Percentiles rank a stretch among this genome's conserved stretches.
These are phyloP conservation scores for Vaccinium corymbosum DNA, from an alignment of 148 eudicot genomes.

Conservation along the genomic window DNA sequence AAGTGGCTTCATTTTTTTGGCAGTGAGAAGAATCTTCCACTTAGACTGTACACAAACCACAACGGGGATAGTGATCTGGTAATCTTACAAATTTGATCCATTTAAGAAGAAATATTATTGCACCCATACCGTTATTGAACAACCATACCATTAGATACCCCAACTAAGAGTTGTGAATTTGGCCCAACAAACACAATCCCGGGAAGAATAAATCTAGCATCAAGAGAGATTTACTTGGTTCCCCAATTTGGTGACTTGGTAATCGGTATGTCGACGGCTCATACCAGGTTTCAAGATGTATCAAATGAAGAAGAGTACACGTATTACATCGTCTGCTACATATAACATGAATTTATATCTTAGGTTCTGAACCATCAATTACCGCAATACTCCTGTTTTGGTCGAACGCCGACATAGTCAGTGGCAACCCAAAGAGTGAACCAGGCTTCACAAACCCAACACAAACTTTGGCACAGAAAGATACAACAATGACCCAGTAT, in stretches of 20 bases:
- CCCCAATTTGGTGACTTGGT: neutral
- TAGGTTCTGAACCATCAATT: neutral
- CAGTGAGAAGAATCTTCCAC: neutral
- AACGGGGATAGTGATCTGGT: no score
- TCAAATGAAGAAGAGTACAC: neutral
- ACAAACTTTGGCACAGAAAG: neutral
- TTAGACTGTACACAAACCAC: neutral
- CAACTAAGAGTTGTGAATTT: neutral
- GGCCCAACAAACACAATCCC: neutral
- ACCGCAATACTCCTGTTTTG: neutral
- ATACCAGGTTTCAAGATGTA: neutral
- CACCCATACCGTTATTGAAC: neutral
- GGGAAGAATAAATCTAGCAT: neutral
- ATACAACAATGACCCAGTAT: neutral
- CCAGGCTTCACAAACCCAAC: neutral
- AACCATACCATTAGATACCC: neutral
- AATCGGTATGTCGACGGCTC: neutral
- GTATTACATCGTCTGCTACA: neutral
- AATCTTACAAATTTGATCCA: neutral
- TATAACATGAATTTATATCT: neutral
- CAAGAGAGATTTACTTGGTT: neutral
- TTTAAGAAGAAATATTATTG: neutral
- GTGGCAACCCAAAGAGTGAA: neutral
- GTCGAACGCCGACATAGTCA: neutral
- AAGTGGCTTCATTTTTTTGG: neutral